Base-by-base conservation (phyloP, 805 yeast species). In the Komagataella phaffii region DNA sequence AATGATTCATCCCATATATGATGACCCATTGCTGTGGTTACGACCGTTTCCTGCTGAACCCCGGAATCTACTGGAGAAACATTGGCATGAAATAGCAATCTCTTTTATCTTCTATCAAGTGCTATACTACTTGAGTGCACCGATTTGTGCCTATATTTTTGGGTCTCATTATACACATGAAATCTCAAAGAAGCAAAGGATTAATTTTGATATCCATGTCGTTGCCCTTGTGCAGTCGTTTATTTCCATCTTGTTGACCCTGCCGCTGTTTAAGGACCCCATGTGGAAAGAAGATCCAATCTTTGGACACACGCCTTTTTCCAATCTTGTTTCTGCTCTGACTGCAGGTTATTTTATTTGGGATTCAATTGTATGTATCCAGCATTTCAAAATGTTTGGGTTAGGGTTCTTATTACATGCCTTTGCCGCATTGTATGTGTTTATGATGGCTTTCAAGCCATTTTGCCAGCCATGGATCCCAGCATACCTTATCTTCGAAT, bases 301-400 rank as follows among this genome's bases (percentile, higher is more conserved):
- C 21, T 69, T 77, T n/a, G 90, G 88, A 48, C 75, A 78, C 61
- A 80, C 83, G 51, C 86, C 87, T n/a, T 85, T 79, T 61, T 81
- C 82, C 0, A 88, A 88, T 0, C 73, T 90, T 59, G 85, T 85
- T 5, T 70, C 83, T 12, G 74, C 96, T 1, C 61, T 83, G 52
- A 82, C 95, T 7, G 62, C 74, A 7, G 99, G 98, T 2, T 93
- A 93, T 69, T 93, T 93, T 63, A 57, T 88, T 19, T 93, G 99
- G 99, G 99, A 93, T 66, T 55, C 84, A 44, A 66, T 69, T 53
- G 82, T 89, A 52, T 90, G 97, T 62, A 6, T 81, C 7, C 67
- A 66, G 50, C 74, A 85, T 68, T 80, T 70, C 63, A 68, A 74
- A 50, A 64, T 86, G 56, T 93, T 88, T 66, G 98, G 99, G 0